A percentile compares a stretch with the other conserved stretches of the same genome.
phyloP scores from a whole-genome alignment of 1,284 basidiomycete genomes.

The Schizophyllum commune region DNA sequence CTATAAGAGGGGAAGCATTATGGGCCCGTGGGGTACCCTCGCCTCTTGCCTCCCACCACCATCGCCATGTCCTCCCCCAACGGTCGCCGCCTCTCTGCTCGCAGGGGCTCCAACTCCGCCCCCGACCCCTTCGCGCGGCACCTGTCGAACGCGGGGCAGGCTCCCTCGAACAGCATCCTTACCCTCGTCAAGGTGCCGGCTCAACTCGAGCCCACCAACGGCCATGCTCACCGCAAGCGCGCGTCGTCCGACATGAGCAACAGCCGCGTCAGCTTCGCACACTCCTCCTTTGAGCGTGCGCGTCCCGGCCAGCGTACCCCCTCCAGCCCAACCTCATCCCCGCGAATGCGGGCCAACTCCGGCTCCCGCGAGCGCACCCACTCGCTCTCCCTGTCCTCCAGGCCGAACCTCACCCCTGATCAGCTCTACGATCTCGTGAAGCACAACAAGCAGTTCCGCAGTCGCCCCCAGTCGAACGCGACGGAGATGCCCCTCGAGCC shows the following conservation, averaged over 20 bases:
- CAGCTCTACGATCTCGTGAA: conserved; percentile 63
- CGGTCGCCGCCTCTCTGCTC: conserved; percentile 36
- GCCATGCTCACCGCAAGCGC: conserved; percentile 19
- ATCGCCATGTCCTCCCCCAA: conserved; percentile 7
- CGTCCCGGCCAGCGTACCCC: conserved; percentile 21
- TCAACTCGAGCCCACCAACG: conserved; percentile 11
- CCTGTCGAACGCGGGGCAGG: conserved; percentile 40
- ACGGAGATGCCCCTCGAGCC: conserved; percentile 17
- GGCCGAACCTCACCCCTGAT: conserved; percentile 51
- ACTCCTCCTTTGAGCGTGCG: conserved; percentile 39
- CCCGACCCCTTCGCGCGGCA: conserved; percentile 58
- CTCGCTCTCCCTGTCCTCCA: conserved; percentile 24
- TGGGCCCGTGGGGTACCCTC: too few relatives aligned
- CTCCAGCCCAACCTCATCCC: conserved; percentile 25
- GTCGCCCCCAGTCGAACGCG: conserved; percentile 15
- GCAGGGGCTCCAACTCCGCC: conserved; percentile 60
- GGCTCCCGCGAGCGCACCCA: conserved; percentile 23
- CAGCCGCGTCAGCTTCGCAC: conserved; percentile 57
- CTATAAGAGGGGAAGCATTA: too few relatives aligned
- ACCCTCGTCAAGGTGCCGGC: conserved; percentile 62
- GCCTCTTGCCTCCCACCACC: neutral
- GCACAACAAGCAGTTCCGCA: conserved; percentile 36
- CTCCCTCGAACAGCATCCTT: conserved; percentile 54
- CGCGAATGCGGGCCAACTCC: conserved; percentile 38
- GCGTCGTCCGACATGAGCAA: conserved; percentile 13